Evolutionary conservation across 768 basidiomycete species (phyloP), one percentile per base, ranked within the genome.

Genomic region (Phanerochaete carnosa): DNA sequence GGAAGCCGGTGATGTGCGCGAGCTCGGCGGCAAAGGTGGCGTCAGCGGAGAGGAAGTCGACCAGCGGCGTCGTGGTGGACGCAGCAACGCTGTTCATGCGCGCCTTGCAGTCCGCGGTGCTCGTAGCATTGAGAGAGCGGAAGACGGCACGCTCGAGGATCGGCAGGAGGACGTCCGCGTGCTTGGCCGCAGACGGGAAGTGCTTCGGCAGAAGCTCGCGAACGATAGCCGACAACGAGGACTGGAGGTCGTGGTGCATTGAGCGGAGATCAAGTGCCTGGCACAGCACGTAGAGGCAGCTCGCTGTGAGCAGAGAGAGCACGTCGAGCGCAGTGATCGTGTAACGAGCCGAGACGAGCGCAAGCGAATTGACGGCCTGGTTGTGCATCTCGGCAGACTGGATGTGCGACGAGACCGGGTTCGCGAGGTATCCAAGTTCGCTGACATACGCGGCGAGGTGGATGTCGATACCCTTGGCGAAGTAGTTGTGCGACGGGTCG

Each of bases 341-440:
- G 28, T 88, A 88, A 39, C 93, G 86, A 25, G 85, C 91, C 19
- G 92, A 93, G 57, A 94, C 86, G 64, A 95, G 76, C 0, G 93
- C 93, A 57, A 95, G 79, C 5, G 92, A 94, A 72, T 95, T 95
- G 73, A 95, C 83, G 46, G 93, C 89, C 72, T 95, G 93, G 66
- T 95, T 95, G 69, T 93, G 90, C 89, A 94, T 92, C 75, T 95
- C 92, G 1, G 92, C 92, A 1, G 88, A 89, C 67, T 94, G 91
- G 52, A 92, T 85, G 65, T 90, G 88, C 0, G 90, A 91, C 2
- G 88, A 89, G 12, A 94, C 92, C 0, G 93, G 92, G 75, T 84
- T 90, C 22, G 89, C 92, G 26, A 94, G 81, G 68, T 82, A 87
- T 29, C 92, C 92, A 32, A 95, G 82, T 73, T 95, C 93, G 49